Conservation (phyloP, 2,329 filamentous ascomycete genomes). For the Ophiosphaerella narmari region DNA sequence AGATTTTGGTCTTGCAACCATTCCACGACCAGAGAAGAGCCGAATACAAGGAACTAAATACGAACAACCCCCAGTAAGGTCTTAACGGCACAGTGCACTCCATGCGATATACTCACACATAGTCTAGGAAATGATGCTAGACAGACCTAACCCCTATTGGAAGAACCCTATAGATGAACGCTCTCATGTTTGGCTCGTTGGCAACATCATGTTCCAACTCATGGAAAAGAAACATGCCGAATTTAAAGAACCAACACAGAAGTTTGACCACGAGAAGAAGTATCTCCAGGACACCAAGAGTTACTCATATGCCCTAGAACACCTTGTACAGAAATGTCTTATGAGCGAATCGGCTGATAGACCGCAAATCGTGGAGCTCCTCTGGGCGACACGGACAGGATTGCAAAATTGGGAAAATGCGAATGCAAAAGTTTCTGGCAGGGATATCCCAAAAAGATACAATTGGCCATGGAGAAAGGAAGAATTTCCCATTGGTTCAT, state of each 20-base stretch:
- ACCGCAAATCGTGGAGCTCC: neutral
- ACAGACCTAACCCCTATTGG: too few species aligned
- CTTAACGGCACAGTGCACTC: neutral
- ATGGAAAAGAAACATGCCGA: neutral
- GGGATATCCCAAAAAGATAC: neutral
- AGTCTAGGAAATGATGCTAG: neutral
- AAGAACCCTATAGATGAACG: neutral
- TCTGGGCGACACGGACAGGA: neutral
- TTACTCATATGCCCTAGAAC: neutral
- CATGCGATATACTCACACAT: neutral
- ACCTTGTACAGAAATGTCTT: neutral
- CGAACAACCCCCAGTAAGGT: slow-evolving; percentile 1
- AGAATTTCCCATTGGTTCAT: neutral
- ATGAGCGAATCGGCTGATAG: neutral
- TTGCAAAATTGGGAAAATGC: neutral
- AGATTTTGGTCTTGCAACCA: neutral
- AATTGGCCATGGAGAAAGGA: neutral
- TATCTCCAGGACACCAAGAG: neutral
- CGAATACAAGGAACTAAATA: neutral
- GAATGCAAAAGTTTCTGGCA: neutral
- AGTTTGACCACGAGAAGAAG: neutral
- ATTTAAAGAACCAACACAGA: neutral
- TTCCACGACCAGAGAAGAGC: too few species aligned
- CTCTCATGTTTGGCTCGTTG: neutral
- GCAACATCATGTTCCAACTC: slow-evolving; percentile 1